These are phyloP conservation scores for Aquilaria agallochum DNA, from an alignment of 441 rosid genomes.

Conservation along the genomic window DNA sequence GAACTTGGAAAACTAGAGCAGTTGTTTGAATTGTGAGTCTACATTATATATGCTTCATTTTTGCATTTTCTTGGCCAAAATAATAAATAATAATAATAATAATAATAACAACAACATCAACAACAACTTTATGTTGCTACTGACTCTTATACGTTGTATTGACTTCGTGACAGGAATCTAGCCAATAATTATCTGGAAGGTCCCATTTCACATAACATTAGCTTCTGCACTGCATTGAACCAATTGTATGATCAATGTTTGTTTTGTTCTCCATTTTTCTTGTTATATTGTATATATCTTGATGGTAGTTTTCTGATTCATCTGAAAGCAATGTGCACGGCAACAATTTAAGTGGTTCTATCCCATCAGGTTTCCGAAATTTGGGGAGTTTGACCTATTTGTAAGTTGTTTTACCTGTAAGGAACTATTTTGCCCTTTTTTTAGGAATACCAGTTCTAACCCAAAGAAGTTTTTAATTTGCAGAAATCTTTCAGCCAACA, in stretches of 20 bases:
- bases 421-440: too few relatives aligned
- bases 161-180: conserved; percentile 56
- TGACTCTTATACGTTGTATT: neutral
- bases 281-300: neutral
- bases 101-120: too few relatives aligned
- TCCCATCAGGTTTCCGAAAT: conserved; percentile 63
- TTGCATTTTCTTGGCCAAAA: neutral
- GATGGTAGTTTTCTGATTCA: neutral
- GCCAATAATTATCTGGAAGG: conserved; percentile 82
- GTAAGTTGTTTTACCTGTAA: conserved; percentile 35
- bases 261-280: neutral
- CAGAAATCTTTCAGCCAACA: conserved; percentile 81
- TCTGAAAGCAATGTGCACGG: conserved; percentile 75
- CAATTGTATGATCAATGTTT: conserved; percentile 53
- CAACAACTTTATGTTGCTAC: neutral
- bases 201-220: conserved; percentile 73
- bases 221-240: conserved; percentile 81
- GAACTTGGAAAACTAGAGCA: conserved; percentile 93
- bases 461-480: neutral
- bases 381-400: conserved; percentile 84
- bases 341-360: conserved; percentile 64
- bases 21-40: conserved; percentile 82
- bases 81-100: too few relatives aligned
- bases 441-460: too few relatives aligned
- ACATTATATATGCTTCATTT: neutral